phyloP scores from a whole-genome alignment of 306 rosid genomes.

The Acacia crassicarpa region DNA sequence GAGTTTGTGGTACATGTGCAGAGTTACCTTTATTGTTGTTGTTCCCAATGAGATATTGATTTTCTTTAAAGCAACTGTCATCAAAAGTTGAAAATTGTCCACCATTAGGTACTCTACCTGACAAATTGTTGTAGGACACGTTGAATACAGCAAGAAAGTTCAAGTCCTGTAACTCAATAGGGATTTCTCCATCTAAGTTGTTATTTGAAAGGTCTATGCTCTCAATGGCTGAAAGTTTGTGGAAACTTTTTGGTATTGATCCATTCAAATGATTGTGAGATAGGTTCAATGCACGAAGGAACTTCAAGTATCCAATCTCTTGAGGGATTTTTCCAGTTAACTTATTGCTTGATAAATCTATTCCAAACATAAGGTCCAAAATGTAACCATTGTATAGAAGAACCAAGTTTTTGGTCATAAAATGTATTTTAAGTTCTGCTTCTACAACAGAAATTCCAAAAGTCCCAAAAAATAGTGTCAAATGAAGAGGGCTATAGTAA shows the following conservation, averaged over 20 bases:
- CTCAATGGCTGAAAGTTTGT: not conserved
- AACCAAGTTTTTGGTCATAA: not conserved
- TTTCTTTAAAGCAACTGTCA: not conserved
- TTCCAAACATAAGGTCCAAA: too few relatives aligned
- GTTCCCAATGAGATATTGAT: too few relatives aligned
- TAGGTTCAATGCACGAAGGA: conserved; percentile 9
- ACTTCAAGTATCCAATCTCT: not conserved
- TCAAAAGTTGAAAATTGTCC: not conserved
- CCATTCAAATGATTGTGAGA: conserved; percentile 15
- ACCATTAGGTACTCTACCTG: not conserved
- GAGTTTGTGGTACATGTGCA: not conserved
- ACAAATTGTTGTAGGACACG: conserved; percentile 6
- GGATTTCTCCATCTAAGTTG: not conserved
- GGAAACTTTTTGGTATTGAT: not conserved
- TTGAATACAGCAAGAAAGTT: not conserved
- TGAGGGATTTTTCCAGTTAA: not conserved
- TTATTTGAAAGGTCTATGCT: not conserved
- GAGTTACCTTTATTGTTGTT: too few relatives aligned
- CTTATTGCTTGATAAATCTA: conserved; percentile 10
- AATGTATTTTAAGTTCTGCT: not conserved
- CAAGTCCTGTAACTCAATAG: not conserved
- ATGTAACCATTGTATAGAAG: not conserved
- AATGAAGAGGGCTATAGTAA: not conserved
- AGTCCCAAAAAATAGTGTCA: not conserved
- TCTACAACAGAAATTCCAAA: too few relatives aligned